Evolutionary conservation across 139 green algal species (phyloP).

Genomic region (Closterium sp.): DNA sequence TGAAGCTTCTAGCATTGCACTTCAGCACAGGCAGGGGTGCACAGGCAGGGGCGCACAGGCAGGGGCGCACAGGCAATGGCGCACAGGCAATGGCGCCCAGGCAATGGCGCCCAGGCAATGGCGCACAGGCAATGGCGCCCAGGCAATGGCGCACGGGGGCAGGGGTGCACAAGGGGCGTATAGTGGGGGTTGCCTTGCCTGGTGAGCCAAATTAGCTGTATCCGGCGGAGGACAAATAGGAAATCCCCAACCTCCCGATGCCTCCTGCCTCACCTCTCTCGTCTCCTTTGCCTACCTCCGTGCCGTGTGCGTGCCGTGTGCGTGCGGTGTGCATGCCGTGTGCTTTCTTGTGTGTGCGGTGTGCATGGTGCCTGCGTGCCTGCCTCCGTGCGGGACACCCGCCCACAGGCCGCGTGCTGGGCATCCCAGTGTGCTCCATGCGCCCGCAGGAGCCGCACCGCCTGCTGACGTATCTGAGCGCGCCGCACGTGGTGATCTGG

Average conservation of each 20-base stretch:
- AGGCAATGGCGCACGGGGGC: not conserved
- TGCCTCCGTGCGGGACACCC: not conserved
- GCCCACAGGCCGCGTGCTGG: conserved; percentile 47
- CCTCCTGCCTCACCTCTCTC: too few relatives aligned
- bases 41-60: not conserved
- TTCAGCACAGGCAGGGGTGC: not conserved
- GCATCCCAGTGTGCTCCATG: conserved; percentile 51
- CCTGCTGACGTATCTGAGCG: conserved; percentile 65
- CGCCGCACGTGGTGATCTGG: conserved; percentile 63
- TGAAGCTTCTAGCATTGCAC: not conserved
- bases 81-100: not conserved
- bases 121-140: not conserved
- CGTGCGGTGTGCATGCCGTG: too few relatives aligned
- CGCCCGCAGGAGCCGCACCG: conserved; percentile 73
- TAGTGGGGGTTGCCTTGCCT: too few relatives aligned
- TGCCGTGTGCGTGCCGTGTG: too few relatives aligned
- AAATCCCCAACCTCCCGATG: too few relatives aligned
- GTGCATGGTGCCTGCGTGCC: not conserved
- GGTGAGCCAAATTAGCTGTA: too few relatives aligned
- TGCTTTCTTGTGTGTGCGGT: not conserved
- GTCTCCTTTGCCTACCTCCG: too few relatives aligned
- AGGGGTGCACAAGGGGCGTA: too few relatives aligned
- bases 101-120: not conserved
- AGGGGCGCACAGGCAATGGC: not conserved
- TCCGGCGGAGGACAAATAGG: too few relatives aligned